Evolutionary conservation across 1,284 basidiomycete genomes (phyloP).

Genomic region (Agroathelia rolfsii): DNA sequence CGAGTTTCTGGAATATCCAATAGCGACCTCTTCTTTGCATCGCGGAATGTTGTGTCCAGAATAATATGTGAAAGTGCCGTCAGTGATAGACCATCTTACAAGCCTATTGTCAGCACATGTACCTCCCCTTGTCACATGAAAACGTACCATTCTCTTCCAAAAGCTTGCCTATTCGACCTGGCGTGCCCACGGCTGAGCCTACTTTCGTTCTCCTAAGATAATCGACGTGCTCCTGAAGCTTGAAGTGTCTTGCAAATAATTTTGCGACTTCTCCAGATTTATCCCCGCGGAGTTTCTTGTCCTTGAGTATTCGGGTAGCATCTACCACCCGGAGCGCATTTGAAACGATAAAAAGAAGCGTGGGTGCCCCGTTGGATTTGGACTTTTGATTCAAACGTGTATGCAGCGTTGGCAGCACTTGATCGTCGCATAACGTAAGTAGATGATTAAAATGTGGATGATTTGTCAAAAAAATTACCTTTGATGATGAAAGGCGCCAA

Average conservation of each 20-base stretch:
- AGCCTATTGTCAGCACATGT: slow-evolving; percentile 9
- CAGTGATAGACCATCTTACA: slow-evolving; percentile 54
- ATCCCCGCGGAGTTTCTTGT: slow-evolving; percentile 57
- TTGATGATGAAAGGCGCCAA: slow-evolving; percentile 64
- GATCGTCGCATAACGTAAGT: slow-evolving; percentile 4
- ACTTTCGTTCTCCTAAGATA: slow-evolving; percentile 70
- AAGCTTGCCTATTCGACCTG: slow-evolving; percentile 72
- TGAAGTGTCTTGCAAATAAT: slow-evolving; percentile 80
- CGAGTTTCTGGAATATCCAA: slow-evolving; percentile 77
- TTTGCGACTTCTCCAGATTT: slow-evolving; percentile 80
- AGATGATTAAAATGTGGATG: slow-evolving; percentile 1
- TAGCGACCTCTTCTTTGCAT: slow-evolving; percentile 64
- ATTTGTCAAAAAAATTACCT: slow-evolving; percentile 30
- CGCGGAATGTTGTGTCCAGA: slow-evolving; percentile 59
- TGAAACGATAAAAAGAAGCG: slow-evolving; percentile 64
- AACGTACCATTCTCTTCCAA: slow-evolving; percentile 62
- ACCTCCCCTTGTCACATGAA: slow-evolving; percentile 3
- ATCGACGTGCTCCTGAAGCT: slow-evolving; percentile 67
- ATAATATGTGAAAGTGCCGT: slow-evolving; percentile 75
- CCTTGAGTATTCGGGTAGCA: slow-evolving; percentile 60
- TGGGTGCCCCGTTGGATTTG: slow-evolving; percentile 67
- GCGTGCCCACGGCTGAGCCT: slow-evolving; percentile 73
- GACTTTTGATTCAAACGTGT: slow-evolving; percentile 62
- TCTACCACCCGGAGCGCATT: slow-evolving; percentile 76
- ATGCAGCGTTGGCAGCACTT: slow-evolving; percentile 61